Base-by-base conservation (phyloP, 2,329 filamentous ascomycete genomes). In the Fusarium bactridioides region DNA sequence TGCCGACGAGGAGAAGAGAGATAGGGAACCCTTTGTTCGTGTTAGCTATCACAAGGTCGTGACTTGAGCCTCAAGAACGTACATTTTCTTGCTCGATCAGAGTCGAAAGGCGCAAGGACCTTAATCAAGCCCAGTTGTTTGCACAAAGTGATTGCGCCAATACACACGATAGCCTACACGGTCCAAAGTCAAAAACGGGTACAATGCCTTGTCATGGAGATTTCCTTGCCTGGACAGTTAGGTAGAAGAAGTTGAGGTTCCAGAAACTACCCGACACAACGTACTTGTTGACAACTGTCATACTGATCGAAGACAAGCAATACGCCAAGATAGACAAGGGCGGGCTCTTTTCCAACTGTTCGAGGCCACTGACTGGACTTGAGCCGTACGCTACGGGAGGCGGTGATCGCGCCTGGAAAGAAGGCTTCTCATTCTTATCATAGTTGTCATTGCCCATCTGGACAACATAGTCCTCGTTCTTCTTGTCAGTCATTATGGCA, bases 261-360 rank as follows among this genome's bases (percentile, higher is more conserved):
- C 97, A 99, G 75, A 92, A 89, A 57, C 89, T 88, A 68, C 96
- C 96, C 12, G 94, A 98, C 51, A 99, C 90, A 71, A 98, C 95
- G 82, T 97, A 99, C 87, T 99, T 99, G 86, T 99, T 99, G 82
- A 97, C 96, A n/a, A 98, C 93, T 12, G 96, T 99, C 96, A 99
- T 99, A 82, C 95, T 89, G 80, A 99, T 99, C n/a, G 95, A 98
- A 59, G 95, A 94, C 78, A 93, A 86, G 83, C 96, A 99, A 86
- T 99, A 99, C 54, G 93, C 90, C 74, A 97, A 80, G 77, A 99
- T 93, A 27, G 95, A 94, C 53, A 96, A 81, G 50, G 89, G 85
- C 21, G 94, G 93, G 82, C 90, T 96, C 83, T 94, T 94, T 78
- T 91, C 88, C 70, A 94, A 81, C 76, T 85, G 84, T 41, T 70